Evolutionary conservation across 371 early-diverging fungal genomes (phyloP).

Genomic region (Paraphysoderma sedebokerense): DNA sequence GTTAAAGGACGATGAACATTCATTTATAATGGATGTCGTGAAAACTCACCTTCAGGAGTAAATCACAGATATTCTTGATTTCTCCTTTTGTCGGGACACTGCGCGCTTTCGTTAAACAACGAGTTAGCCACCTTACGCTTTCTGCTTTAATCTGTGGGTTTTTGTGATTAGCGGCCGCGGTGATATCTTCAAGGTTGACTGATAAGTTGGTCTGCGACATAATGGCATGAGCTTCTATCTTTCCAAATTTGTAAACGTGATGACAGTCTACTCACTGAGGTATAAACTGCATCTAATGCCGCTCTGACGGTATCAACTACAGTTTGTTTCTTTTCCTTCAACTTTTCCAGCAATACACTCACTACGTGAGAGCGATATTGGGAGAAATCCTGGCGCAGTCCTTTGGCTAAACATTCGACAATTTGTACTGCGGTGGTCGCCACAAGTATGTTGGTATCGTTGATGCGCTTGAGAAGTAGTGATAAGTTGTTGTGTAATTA

Average conservation of each 20-base stretch:
- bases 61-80: slow-evolving; percentile 51
- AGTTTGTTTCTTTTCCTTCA: slow-evolving; percentile 82
- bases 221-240: neutral
- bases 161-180: slow-evolving; percentile 52
- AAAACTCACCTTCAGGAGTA: slow-evolving; percentile 45
- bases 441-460: slow-evolving; percentile 75
- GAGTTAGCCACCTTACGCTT: slow-evolving; percentile 42
- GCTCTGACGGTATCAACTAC: slow-evolving; percentile 64
- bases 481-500: neutral
- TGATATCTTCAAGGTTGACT: slow-evolving; percentile 52
- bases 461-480: slow-evolving; percentile 29
- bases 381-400: slow-evolving; percentile 57
- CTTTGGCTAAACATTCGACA: slow-evolving; percentile 67
- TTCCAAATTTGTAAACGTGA: neutral
- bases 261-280: slow-evolving; percentile 21
- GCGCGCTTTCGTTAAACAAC: slow-evolving; percentile 46
- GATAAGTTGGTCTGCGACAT: slow-evolving; percentile 17
- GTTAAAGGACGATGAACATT: neutral
- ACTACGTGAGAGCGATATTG: slow-evolving; percentile 55
- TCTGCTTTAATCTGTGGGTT: slow-evolving; percentile 81
- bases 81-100: slow-evolving; percentile 56
- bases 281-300: slow-evolving; percentile 70
- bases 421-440: slow-evolving; percentile 60
- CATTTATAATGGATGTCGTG: no score
- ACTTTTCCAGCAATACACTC: slow-evolving; percentile 59